Evolutionary conservation across 1,284 basidiomycete genomes (phyloP).

Genomic region (Ganoderma boninense): DNA sequence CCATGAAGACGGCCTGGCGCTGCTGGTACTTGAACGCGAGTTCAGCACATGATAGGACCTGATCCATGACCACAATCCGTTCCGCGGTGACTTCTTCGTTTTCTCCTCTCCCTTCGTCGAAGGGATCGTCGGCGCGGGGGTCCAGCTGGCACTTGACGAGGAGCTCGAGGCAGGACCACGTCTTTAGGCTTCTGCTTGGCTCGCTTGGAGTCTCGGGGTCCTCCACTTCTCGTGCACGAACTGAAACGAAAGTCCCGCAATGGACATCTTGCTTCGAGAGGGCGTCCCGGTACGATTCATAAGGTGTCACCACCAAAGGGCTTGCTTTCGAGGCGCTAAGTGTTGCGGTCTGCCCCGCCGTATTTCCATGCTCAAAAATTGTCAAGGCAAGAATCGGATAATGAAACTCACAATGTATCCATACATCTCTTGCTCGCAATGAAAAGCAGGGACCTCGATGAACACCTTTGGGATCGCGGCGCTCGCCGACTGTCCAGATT

Average conservation of each 20-base stretch:
- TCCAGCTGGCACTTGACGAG: slow-evolving; percentile 19
- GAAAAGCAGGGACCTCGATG: background rate
- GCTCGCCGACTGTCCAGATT: too few species aligned
- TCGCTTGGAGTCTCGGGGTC: too few species aligned
- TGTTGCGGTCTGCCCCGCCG: background rate
- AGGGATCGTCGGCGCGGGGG: background rate
- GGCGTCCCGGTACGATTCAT: slow-evolving; percentile 3
- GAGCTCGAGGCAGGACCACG: slow-evolving; percentile 8
- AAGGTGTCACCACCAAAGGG: background rate
- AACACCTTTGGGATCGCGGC: background rate
- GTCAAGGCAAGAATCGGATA: too few species aligned
- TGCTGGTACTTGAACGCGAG: slow-evolving; percentile 23
- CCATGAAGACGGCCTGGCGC: slow-evolving; percentile 10
- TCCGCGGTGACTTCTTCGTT: background rate
- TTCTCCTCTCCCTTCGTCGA: slow-evolving; percentile 16
- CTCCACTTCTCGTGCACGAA: too few species aligned
- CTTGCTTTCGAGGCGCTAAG: background rate
- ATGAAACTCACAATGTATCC: background rate
- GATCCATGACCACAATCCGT: background rate
- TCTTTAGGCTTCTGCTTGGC: background rate
- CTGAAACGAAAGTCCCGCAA: background rate
- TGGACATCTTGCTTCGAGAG: slow-evolving; percentile 4
- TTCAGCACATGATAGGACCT: slow-evolving; percentile 19
- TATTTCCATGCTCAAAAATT: background rate
- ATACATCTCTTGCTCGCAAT: slow-evolving; percentile 7